Evolutionary conservation across 257 asterid species (phyloP).

Genomic region (Nyctanthes arbortristis): DNA sequence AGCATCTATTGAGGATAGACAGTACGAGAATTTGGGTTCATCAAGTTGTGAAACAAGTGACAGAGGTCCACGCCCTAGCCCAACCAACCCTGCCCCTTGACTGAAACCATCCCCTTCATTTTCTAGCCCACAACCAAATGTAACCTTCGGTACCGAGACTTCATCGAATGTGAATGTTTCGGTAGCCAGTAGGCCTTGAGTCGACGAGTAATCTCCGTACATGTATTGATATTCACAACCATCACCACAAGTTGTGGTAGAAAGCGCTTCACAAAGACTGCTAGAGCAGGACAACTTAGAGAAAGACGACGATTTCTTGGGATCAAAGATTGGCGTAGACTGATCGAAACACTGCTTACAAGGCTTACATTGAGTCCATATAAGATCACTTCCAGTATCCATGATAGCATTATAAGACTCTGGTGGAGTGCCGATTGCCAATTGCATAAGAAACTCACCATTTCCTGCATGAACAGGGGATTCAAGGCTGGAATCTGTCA

Average conservation of each 20-base stretch:
- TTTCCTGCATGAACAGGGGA: constrained; percentile 71
- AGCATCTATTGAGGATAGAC: constrained; percentile 68
- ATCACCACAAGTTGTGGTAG: constrained; percentile 42
- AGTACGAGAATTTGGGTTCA: constrained; percentile 75
- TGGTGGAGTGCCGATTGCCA: constrained; percentile 73
- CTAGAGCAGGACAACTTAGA: constrained; percentile 49
- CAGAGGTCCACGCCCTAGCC: constrained; percentile 78
- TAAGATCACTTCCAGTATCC: constrained; percentile 74
- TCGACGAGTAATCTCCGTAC: constrained; percentile 77
- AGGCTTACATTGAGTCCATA: constrained; percentile 77
- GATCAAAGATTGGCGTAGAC: constrained; percentile 56
- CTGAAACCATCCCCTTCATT: constrained; percentile 70
- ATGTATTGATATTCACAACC: constrained; percentile 63
- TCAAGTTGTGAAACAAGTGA: constrained; percentile 80
- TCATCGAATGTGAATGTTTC: constrained; percentile 65
- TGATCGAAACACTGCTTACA: constrained; percentile 58
- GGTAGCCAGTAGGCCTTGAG: constrained; percentile 63
- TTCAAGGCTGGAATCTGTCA: constrained; percentile 35
- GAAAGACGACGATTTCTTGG: constrained; percentile 55
- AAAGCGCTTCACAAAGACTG: constrained; percentile 53
- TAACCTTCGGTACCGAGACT: constrained; percentile 44
- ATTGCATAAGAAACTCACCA: constrained; percentile 75
- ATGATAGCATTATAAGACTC: constrained; percentile 53
- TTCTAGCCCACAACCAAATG: constrained; percentile 79
- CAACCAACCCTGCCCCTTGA: constrained; percentile 84